Conservation (phyloP, 75 land plant genomes). For the Isoetes taiwanensis region DNA sequence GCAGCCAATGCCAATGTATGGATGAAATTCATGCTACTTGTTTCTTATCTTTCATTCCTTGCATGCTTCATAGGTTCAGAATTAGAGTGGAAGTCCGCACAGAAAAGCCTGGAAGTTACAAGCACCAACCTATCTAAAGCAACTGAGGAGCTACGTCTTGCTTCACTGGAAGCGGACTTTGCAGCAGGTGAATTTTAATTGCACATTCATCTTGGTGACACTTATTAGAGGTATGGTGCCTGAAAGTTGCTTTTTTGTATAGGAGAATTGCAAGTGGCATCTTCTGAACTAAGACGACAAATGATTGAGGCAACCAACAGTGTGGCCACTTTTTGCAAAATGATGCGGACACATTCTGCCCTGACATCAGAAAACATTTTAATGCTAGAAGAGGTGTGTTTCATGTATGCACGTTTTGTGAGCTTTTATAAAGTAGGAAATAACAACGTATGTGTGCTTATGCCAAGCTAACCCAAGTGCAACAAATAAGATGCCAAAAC, state of each 20-base stretch:
- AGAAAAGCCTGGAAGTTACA: constrained; percentile 63
- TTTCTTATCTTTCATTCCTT: constrained; percentile 1
- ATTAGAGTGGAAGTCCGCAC: constrained; percentile 73
- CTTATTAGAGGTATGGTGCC: too few relatives aligned
- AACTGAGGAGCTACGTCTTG: constrained; percentile 42
- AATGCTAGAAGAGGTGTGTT: constrained; percentile 88
- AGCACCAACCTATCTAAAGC: constrained; percentile 40
- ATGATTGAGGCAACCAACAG: constrained; percentile 51
- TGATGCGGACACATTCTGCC: constrained; percentile 52
- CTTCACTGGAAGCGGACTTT: constrained; percentile 49
- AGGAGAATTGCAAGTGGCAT: constrained; percentile 62
- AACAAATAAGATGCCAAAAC: too few relatives aligned
- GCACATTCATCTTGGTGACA: neutral
- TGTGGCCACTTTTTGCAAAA: constrained; percentile 48
- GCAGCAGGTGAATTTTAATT: constrained; percentile 40
- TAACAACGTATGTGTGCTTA: neutral
- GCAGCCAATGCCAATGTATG: too few relatives aligned
- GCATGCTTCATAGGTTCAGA: constrained; percentile 36
- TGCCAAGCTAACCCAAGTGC: neutral
- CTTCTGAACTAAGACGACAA: constrained; percentile 36
- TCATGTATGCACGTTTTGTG: neutral
- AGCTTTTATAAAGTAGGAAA: neutral
- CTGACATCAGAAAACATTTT: constrained; percentile 82
- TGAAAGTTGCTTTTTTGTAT: too few relatives aligned
- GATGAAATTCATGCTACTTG: neutral